Evolutionary conservation across 1,284 basidiomycete genomes (phyloP).

Genomic region (Heliocybe sulcata): DNA sequence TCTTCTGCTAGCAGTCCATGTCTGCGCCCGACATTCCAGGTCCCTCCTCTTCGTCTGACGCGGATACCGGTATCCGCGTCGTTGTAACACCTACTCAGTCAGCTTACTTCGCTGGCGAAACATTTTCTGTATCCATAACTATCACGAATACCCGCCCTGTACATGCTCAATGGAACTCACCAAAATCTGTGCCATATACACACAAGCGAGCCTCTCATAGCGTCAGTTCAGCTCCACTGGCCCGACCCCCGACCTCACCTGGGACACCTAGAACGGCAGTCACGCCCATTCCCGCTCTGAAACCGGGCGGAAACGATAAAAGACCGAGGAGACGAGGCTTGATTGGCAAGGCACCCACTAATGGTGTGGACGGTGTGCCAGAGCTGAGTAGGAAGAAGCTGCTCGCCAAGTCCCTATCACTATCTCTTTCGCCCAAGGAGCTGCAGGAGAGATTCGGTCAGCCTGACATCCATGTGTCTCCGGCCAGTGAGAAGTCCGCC

Average conservation of each 20-base stretch:
- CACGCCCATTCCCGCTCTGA: constrained; percentile 13
- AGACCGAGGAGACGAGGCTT: constrained; percentile 25
- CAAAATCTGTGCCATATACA: constrained; percentile 24
- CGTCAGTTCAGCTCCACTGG: constrained; percentile 66
- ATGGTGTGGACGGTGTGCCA: constrained; percentile 29
- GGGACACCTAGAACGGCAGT: constrained; percentile 44
- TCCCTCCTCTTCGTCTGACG: constrained; percentile 1
- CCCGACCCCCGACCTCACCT: constrained; percentile 74
- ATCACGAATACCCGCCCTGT: constrained; percentile 69
- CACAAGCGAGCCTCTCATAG: constrained; percentile 69
- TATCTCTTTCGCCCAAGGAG: constrained; percentile 42
- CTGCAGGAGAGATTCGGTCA: constrained; percentile 12
- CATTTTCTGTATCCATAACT: constrained; percentile 77
- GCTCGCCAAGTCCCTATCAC: constrained; percentile 48
- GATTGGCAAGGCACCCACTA: constrained; percentile 25
- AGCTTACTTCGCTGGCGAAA: constrained; percentile 90
- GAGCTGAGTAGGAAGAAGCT: constrained; percentile 36
- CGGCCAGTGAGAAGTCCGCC: constrained; percentile 9
- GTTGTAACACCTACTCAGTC: constrained; percentile 75
- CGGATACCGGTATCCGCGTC: constrained; percentile 51
- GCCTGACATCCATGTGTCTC: constrained; percentile 7
- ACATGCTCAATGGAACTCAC: constrained; percentile 25
- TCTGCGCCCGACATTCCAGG: neutral
- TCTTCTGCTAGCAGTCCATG: neutral
- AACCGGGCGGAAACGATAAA: neutral